Conservation (phyloP, 805 yeast species). For the Saccharomyces cerevisiae region DNA sequence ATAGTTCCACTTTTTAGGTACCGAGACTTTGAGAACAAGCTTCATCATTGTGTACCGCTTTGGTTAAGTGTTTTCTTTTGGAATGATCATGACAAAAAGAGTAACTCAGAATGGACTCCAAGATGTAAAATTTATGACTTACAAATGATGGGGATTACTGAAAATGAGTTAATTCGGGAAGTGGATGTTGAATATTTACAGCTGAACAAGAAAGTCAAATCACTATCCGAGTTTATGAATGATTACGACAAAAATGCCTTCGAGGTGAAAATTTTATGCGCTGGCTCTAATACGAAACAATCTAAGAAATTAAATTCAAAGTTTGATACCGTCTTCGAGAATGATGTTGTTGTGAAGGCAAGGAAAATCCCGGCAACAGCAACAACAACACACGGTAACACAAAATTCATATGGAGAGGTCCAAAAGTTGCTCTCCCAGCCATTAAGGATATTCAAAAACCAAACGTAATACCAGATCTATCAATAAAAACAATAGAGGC, state of each 20-base stretch:
- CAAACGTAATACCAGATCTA: conserved; percentile 21
- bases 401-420: conserved; percentile 21
- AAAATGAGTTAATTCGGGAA: conserved; percentile 63
- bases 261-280: conserved; percentile 3
- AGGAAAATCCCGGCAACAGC: background rate
- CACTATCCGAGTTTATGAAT: conserved; percentile 55
- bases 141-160: conserved; percentile 98
- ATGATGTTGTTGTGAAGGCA: background rate
- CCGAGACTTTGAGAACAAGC: conserved; percentile 40
- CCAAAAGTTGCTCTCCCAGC: conserved; percentile 22
- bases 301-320: background rate
- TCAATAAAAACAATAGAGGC: conserved; percentile 2
- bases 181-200: conserved; percentile 56
- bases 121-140: conserved; percentile 88
- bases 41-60: conserved; percentile 76
- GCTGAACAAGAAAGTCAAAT: conserved; percentile 22
- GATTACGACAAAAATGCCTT: conserved; percentile 58
- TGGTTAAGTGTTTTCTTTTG: conserved; percentile 95
- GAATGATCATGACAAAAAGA: conserved; percentile 43
- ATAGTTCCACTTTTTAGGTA: conserved; percentile 83
- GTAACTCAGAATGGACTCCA: conserved; percentile 69
- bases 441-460: conserved; percentile 17
- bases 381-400: conserved; percentile 1
- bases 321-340: background rate
- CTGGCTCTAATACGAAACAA: background rate